phyloP scores from a whole-genome alignment of 495 filamentous ascomycete genomes.

The Barbatosphaeria neglecta region DNA sequence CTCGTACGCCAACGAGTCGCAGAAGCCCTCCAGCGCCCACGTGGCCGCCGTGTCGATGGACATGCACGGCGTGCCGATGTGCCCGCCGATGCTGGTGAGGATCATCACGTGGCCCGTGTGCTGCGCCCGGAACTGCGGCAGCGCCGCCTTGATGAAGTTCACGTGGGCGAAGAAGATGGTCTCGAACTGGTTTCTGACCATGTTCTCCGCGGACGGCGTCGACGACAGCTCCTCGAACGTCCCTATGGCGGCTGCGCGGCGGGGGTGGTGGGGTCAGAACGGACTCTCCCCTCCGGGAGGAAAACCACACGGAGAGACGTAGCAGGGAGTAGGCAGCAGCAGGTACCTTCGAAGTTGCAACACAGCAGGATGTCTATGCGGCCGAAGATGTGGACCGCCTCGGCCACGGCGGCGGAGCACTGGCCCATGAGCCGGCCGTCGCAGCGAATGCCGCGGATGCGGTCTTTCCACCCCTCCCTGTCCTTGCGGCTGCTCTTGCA shows the following conservation, averaged over 20 bases:
- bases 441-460: conserved; percentile 42
- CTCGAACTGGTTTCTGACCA: conserved; percentile 87
- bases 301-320: neutral
- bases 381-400: conserved; percentile 73
- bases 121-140: conserved; percentile 69
- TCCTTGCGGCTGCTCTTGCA: conserved; percentile 44
- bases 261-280: neutral
- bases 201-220: conserved; percentile 56
- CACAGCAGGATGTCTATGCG: conserved; percentile 81
- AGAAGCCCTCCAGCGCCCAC: conserved; percentile 97
- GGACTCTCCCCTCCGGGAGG: neutral
- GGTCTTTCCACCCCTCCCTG: conserved; percentile 46
- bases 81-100: conserved; percentile 78
- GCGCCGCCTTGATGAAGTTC: conserved; percentile 83
- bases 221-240: conserved; percentile 83
- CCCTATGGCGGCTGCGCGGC: conserved; percentile 60
- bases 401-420: conserved; percentile 73
- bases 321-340: too few species aligned
- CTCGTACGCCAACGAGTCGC: conserved; percentile 92
- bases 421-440: conserved; percentile 46
- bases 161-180: conserved; percentile 88
- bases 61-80: conserved; percentile 86
- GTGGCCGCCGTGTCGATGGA: conserved; percentile 83
- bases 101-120: conserved; percentile 82
- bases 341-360: conserved; percentile 70